These are phyloP conservation scores for Pichia cactophila DNA, from an alignment of 1,139 yeast genomes.

Conservation along the genomic window DNA sequence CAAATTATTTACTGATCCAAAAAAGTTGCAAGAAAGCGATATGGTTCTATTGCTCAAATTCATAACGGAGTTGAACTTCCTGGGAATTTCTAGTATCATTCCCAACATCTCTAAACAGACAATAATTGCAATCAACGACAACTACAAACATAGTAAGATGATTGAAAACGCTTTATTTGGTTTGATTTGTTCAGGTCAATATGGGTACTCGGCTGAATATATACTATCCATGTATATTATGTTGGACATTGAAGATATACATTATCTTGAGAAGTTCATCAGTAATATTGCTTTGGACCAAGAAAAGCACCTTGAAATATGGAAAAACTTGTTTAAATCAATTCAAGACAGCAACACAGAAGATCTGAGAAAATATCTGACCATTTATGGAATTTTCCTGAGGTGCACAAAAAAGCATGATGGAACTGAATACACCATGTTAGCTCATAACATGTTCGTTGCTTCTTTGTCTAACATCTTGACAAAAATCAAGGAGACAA, in stretches of 20 bases:
- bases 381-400: conserved; percentile 14
- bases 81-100: background rate
- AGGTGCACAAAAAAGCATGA: conserved; percentile 12
- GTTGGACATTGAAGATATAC: conserved; percentile 6
- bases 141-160: background rate
- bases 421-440: background rate
- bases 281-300: background rate
- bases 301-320: conserved; percentile 6
- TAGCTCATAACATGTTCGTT: conserved; percentile 4
- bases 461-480: conserved; percentile 5
- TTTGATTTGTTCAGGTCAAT: conserved; percentile 11
- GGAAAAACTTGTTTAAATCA: conserved; percentile 12
- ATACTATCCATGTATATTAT: conserved; percentile 20
- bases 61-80: conserved; percentile 2
- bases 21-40: background rate
- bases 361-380: conserved; percentile 8
- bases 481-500: conserved; percentile 1
- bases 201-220: conserved; percentile 11
- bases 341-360: conserved; percentile 2
- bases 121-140: conserved; percentile 10
- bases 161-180: conserved; percentile 15
- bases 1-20: background rate
- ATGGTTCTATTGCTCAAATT: background rate
- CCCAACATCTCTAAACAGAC: conserved; percentile 4
- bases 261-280: conserved; percentile 3